These are phyloP conservation scores for Bryum argenteum DNA, from an alignment of 225 moss, liverwort and hornwort species.

Conservation along the genomic window DNA sequence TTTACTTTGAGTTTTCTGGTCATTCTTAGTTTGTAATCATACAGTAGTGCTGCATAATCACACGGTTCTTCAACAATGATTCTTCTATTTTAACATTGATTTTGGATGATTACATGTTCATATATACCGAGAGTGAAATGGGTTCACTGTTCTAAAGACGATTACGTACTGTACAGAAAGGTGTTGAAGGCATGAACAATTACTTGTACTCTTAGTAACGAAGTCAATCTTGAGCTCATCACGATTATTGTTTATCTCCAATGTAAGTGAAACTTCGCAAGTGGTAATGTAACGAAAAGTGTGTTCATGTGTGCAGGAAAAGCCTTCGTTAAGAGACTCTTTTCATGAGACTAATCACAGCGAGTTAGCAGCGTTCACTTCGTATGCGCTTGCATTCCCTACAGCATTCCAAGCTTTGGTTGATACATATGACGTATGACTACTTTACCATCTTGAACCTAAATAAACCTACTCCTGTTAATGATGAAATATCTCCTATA, in stretches of 20 bases:
- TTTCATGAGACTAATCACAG: constrained; percentile 87
- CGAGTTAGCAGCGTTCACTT: constrained; percentile 90
- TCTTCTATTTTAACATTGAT: not conserved
- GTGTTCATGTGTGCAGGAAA: constrained; percentile 44
- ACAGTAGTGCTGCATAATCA: not conserved
- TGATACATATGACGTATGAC: constrained; percentile 85
- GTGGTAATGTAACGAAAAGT: not conserved
- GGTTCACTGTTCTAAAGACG: no score
- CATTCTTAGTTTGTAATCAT: not conserved
- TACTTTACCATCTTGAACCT: constrained; percentile 18
- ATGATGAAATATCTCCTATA: not conserved
- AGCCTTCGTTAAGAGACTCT: constrained; percentile 42
- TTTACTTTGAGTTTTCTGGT: constrained; percentile 8
- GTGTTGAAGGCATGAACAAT: no score
- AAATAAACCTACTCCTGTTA: not conserved
- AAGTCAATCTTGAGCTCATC: no score
- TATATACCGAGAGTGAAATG: no score
- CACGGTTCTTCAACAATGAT: constrained; percentile 12
- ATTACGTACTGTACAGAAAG: no score
- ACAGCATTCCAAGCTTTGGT: constrained; percentile 95
- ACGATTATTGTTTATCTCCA: no score
- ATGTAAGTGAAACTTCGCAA: no score
- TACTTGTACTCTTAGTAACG: no score
- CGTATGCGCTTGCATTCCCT: constrained; percentile 90
- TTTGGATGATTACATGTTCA: no score